Conservation (phyloP, 768 basidiomycete species). For the Pleurotus tuoliensis region DNA sequence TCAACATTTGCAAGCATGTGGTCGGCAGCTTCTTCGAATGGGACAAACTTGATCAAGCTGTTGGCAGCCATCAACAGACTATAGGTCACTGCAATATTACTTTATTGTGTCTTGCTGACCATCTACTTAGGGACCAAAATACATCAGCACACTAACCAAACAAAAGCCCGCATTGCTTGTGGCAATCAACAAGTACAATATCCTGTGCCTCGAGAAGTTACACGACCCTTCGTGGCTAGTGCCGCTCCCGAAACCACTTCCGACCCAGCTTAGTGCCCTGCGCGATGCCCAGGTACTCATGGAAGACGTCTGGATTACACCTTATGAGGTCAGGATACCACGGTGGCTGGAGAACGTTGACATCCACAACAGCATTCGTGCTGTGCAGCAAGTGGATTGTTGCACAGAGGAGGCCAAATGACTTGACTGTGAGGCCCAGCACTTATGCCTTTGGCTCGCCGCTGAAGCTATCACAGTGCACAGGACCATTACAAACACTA, state of each 20-base stretch:
- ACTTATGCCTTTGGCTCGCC: conserved; percentile 31
- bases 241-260: conserved; percentile 28
- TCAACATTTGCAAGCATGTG: conserved; percentile 29
- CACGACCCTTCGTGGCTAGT: conserved; percentile 20
- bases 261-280: conserved; percentile 22
- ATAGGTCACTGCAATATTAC: conserved; percentile 23
- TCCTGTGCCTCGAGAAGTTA: conserved; percentile 21
- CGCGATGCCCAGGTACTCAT: conserved; percentile 22
- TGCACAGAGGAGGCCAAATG: conserved; percentile 26
- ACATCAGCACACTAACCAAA: conserved; percentile 29
- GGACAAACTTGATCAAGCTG: conserved; percentile 30
- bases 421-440: conserved; percentile 24
- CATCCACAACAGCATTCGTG: conserved; percentile 16
- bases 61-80: conserved; percentile 22
- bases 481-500: too few relatives aligned
- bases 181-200: conserved; percentile 26
- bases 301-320: conserved; percentile 33
- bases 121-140: conserved; percentile 25
- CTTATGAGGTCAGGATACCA: conserved; percentile 8
- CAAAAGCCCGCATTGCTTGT: conserved; percentile 23
- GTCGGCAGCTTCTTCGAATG: conserved; percentile 33
- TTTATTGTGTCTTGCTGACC: background rate
- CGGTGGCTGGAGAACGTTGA: conserved; percentile 29
- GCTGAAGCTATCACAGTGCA: conserved; percentile 23
- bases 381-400: conserved; percentile 20